Percentiles rank a stretch among this genome's conserved stretches.
These are phyloP conservation scores for Paracoccidioides lutzii DNA, from an alignment of 2,329 filamentous ascomycete genomes.

Conservation along the genomic window DNA sequence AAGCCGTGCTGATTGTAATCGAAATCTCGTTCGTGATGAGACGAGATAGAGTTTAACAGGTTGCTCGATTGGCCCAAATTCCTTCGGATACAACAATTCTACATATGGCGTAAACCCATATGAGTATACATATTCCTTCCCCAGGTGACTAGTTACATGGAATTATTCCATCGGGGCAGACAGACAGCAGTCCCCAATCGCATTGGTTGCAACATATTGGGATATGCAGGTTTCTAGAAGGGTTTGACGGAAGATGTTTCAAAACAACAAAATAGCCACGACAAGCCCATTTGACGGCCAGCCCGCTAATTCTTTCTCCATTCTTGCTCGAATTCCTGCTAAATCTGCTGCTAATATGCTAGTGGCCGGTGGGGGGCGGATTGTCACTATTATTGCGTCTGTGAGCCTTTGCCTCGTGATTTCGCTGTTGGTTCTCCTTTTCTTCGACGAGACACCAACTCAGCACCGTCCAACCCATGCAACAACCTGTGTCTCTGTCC, in stretches of 20 bases:
- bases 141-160: too few species aligned
- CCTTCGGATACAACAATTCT: too few species aligned
- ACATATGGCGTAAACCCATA: too few species aligned
- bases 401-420: neutral
- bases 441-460: neutral
- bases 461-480: neutral
- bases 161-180: too few species aligned
- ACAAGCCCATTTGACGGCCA: neutral
- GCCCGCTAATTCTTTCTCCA: neutral
- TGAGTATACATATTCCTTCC: too few species aligned
- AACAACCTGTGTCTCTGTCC: neutral
- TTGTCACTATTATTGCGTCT: neutral
- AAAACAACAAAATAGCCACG: conserved; percentile 1
- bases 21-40: too few species aligned
- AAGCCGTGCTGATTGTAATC: too few species aligned
- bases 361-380: neutral
- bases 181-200: neutral
- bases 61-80: too few species aligned
- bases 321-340: too few species aligned
- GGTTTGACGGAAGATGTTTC: neutral
- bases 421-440: neutral
- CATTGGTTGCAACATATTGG: neutral
- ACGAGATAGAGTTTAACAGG: too few species aligned
- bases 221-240: neutral
- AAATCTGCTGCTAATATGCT: too few species aligned